phyloP scores from a whole-genome alignment of 768 basidiomycete genomes.

The Crepidotus variabilis region DNA sequence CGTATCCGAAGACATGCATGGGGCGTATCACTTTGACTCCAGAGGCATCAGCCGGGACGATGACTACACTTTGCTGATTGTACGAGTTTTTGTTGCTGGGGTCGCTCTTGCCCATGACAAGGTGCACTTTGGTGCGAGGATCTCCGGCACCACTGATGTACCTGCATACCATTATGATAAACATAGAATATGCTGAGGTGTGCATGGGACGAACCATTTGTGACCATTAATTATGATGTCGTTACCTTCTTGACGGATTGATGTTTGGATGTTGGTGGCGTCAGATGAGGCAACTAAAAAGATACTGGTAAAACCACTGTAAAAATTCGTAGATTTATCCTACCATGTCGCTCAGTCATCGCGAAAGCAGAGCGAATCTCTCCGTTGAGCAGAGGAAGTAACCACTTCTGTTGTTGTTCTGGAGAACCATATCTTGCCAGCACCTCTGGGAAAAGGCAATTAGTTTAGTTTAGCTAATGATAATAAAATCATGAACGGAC shows the following conservation, averaged over 20 bases:
- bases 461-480: not conserved
- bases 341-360: conserved; percentile 95
- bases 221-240: conserved; percentile 94
- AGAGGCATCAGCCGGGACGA: conserved; percentile 84
- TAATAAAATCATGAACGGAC: conserved; percentile 35
- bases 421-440: conserved; percentile 91
- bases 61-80: conserved; percentile 88
- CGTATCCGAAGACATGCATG: conserved; percentile 92
- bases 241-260: conserved; percentile 77
- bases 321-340: conserved; percentile 5
- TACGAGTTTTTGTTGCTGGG: conserved; percentile 73
- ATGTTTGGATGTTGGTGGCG: conserved; percentile 91
- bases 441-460: conserved; percentile 62
- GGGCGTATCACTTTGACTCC: conserved; percentile 91
- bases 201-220: conserved; percentile 69
- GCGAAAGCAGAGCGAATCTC: conserved; percentile 93
- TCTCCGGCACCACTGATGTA: conserved; percentile 98
- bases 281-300: conserved; percentile 84
- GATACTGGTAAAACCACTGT: conserved; percentile 4
- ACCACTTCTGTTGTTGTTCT: conserved; percentile 89
- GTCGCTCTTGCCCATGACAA: conserved; percentile 95
- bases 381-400: conserved; percentile 83
- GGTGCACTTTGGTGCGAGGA: conserved; percentile 82
- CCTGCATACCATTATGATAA: conserved; percentile 37
- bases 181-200: not conserved